A percentile compares a stretch with the other conserved stretches of the same genome.
Evolutionary conservation across 768 basidiomycete species (phyloP).

Genomic region (Megacollybia marginata): DNA sequence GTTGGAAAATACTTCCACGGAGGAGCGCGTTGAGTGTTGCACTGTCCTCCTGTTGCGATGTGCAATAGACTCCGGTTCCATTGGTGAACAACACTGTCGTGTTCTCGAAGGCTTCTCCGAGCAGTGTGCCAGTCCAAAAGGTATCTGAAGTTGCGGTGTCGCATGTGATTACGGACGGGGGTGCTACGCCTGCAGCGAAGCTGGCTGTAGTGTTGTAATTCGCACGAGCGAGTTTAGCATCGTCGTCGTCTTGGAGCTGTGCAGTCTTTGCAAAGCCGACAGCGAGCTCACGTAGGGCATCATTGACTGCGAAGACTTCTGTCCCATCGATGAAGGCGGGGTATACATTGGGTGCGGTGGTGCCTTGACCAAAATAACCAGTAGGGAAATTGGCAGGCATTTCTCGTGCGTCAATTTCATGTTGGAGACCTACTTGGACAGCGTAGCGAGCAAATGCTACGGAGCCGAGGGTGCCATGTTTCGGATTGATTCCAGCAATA

Average conservation of each 20-base stretch:
- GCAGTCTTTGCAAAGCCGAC: conserved; percentile 17
- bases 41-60: too few relatives aligned
- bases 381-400: conserved; percentile 25
- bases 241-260: conserved; percentile 7
- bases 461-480: conserved; percentile 21
- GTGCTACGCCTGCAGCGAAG: conserved; percentile 20
- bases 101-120: conserved; percentile 24
- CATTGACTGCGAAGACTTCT: conserved; percentile 34
- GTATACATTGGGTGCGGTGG: conserved; percentile 7
- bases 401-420: conserved; percentile 30
- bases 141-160: conserved; percentile 25
- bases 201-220: conserved; percentile 13
- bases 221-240: conserved; percentile 12
- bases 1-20: too few relatives aligned
- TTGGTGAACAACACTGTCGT: conserved; percentile 22
- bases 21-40: too few relatives aligned
- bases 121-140: conserved; percentile 22
- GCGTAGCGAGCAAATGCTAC: conserved; percentile 26
- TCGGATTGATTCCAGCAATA: conserved; percentile 27
- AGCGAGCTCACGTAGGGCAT: conserved; percentile 20
- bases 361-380: conserved; percentile 18
- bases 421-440: conserved; percentile 23
- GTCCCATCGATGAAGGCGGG: conserved; percentile 10
- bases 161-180: conserved; percentile 18
- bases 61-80: conserved; percentile 23